A percentile compares a stretch with the other conserved stretches of the same genome.
phyloP scores from a whole-genome alignment of 345 rosid species.

The Arabidopsis suecica region DNA sequence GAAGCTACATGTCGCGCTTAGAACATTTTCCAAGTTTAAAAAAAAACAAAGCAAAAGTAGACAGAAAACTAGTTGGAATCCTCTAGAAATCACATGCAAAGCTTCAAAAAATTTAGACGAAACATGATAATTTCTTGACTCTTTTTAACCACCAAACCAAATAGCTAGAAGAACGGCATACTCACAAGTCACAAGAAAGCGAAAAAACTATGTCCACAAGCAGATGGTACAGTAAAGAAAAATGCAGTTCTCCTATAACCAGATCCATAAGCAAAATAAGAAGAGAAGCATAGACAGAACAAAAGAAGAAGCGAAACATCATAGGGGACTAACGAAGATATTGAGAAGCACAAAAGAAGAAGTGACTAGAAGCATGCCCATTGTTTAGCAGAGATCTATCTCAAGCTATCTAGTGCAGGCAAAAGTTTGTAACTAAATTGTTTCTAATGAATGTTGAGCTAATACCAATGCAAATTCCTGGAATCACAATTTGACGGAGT shows the following conservation, averaged over 20 bases:
- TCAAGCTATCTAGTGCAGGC: slow-evolving; percentile 37
- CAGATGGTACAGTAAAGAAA: slow-evolving; percentile 1
- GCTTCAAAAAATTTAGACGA: neutral
- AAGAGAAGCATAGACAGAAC: neutral
- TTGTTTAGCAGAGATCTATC: slow-evolving; percentile 3
- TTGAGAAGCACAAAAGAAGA: slow-evolving; percentile 27
- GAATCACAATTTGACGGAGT: slow-evolving; percentile 97
- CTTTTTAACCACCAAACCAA: slow-evolving; percentile 4
- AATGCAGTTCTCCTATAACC: slow-evolving; percentile 11
- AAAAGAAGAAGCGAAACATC: neutral
- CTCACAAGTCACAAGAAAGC: slow-evolving; percentile 2
- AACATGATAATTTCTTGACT: neutral
- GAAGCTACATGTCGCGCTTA: neutral
- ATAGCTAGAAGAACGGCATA: slow-evolving; percentile 11
- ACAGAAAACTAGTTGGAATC: neutral
- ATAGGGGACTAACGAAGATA: neutral
- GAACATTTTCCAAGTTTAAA: slow-evolving; percentile 3
- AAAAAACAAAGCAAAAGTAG: neutral
- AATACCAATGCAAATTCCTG: slow-evolving; percentile 92
- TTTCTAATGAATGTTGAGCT: slow-evolving; percentile 76
- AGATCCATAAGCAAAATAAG: slow-evolving; percentile 15
- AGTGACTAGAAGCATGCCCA: slow-evolving; percentile 12
- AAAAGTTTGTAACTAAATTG: slow-evolving; percentile 44
- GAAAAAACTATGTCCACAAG: neutral
- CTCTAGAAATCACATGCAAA: neutral